phyloP scores from a whole-genome alignment of 495 filamentous ascomycete species.

The Annulohypoxylon maeteangense region DNA sequence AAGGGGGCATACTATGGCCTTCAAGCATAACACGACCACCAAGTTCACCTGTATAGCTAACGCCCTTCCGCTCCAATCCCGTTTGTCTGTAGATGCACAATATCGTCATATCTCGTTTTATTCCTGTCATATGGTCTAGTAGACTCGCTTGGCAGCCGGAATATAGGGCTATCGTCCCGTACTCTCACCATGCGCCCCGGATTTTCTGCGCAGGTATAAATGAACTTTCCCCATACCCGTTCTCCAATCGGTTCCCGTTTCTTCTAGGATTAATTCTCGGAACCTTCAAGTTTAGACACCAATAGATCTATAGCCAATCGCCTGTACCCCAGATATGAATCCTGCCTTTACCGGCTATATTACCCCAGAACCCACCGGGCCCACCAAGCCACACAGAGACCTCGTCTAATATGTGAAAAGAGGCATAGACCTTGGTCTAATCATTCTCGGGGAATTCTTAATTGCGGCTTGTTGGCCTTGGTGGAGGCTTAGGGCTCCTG shows the following conservation, averaged over 20 bases:
- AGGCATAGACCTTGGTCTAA: slow-evolving; percentile 31
- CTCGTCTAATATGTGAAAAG: slow-evolving; percentile 39
- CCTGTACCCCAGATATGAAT: slow-evolving; percentile 29
- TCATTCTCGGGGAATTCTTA: slow-evolving; percentile 27
- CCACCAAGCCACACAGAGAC: slow-evolving; percentile 26
- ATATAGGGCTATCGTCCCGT: slow-evolving; percentile 34
- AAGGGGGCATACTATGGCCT: not conserved
- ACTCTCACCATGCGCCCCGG: slow-evolving; percentile 40
- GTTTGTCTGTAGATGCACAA: not conserved
- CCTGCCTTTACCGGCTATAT: slow-evolving; percentile 45
- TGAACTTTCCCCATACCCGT: slow-evolving; percentile 31
- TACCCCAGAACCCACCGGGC: slow-evolving; percentile 42
- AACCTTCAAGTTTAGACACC: slow-evolving; percentile 17
- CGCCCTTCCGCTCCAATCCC: slow-evolving; percentile 7
- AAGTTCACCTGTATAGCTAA: not conserved
- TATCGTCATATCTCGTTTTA: slow-evolving; percentile 27
- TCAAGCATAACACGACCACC: not conserved
- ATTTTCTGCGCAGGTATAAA: slow-evolving; percentile 35
- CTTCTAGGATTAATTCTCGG: slow-evolving; percentile 19
- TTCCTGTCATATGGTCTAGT: slow-evolving; percentile 12
- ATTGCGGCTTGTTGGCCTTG: slow-evolving; percentile 9
- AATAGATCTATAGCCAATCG: slow-evolving; percentile 37
- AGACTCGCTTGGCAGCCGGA: slow-evolving; percentile 38
- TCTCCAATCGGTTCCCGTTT: slow-evolving; percentile 31
- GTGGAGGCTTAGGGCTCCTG: slow-evolving; percentile 1